Evolutionary conservation across 169 alveolate genomes (phyloP).

Genomic region (Plasmodium relictum): DNA sequence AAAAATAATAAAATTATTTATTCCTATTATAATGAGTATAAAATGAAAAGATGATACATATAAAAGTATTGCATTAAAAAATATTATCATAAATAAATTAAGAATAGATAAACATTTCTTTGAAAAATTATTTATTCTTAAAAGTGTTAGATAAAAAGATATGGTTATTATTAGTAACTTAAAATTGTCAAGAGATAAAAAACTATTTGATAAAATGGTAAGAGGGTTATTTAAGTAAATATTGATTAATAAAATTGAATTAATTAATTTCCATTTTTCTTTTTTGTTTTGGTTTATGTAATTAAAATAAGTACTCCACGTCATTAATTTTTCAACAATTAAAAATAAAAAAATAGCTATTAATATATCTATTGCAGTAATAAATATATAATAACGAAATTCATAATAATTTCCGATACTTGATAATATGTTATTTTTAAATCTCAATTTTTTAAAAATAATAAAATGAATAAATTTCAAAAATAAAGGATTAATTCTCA

Average conservation of each 20-base stretch:
- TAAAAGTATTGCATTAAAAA: constrained; percentile 26
- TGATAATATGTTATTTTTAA: neutral
- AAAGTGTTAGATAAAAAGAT: constrained; percentile 40
- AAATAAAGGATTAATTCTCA: constrained; percentile 45
- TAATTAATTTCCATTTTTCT: constrained; percentile 32
- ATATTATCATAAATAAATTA: constrained; percentile 11
- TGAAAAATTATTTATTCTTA: constrained; percentile 6
- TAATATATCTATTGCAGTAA: constrained; percentile 26
- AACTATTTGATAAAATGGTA: constrained; percentile 28
- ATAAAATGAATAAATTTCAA: constrained; percentile 23
- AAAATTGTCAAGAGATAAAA: constrained; percentile 54
- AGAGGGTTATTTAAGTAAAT: constrained; percentile 58
- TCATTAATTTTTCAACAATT: constrained; percentile 16
- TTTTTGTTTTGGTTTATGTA: constrained; percentile 3
- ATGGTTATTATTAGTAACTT: constrained; percentile 35
- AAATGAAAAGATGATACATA: constrained; percentile 69
- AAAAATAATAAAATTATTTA: constrained; percentile 35
- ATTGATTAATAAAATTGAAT: constrained; percentile 33
- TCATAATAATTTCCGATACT: constrained; percentile 15
- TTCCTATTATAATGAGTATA: constrained; percentile 36
- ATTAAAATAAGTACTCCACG: constrained; percentile 27
- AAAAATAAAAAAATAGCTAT: constrained; percentile 47
- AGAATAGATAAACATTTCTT: neutral
- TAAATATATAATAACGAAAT: constrained; percentile 31
- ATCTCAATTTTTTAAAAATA: constrained; percentile 3